Conservation (phyloP, 176 grass and related monocot species). For the maize (Zea mays) region Zm-B73-REFERENCE-NAM-5.0 NC_050105.1:103427001-103427500, state of each 20-base stretch:
- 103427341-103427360: too few species aligned
- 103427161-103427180: neutral
- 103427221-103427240: slow-evolving; percentile 42
- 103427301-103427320: neutral
- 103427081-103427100: too few species aligned
- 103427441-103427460: neutral
- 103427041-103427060: neutral
- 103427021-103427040: neutral
- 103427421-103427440: neutral
- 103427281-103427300: slow-evolving; percentile 37
- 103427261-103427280: slow-evolving; percentile 44
- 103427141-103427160: neutral
- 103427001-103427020: too few species aligned
- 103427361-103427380: too few species aligned
- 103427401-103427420: neutral
- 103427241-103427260: slow-evolving; percentile 27
- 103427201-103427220: slow-evolving; percentile 36
- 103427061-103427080: neutral
- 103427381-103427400: too few species aligned
- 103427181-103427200: slow-evolving; percentile 33
- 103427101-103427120: too few species aligned
- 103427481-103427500: neutral
- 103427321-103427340: neutral
- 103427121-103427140: neutral
- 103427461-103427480: neutral